Evolutionary conservation across 495 filamentous ascomycete species (phyloP).

Genomic region (Aspergillus nidulans): DNA sequence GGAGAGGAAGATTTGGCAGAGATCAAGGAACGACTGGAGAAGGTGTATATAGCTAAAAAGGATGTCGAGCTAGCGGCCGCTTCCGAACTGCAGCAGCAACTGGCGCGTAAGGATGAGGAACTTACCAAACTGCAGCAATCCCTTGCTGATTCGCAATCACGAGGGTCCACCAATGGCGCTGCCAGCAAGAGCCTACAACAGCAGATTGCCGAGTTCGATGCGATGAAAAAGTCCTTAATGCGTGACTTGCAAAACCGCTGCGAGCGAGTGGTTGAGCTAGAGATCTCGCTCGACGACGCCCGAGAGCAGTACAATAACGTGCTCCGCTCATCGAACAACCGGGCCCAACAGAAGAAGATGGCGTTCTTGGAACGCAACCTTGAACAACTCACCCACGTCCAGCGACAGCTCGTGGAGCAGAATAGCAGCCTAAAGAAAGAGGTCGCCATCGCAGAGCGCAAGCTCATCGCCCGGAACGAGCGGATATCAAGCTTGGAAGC

Average conservation of each 20-base stretch:
- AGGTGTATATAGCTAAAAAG: constrained; percentile 68
- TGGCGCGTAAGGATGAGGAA: constrained; percentile 68
- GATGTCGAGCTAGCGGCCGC: constrained; percentile 64
- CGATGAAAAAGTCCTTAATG: constrained; percentile 99
- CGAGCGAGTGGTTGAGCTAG: constrained; percentile 94
- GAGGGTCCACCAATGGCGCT: constrained; percentile 57
- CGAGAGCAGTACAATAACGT: constrained; percentile 99
- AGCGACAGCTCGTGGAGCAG: constrained; percentile 95
- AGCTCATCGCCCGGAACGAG: constrained; percentile 93
- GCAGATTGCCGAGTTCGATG: constrained; percentile 96
- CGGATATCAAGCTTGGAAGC: constrained; percentile 88
- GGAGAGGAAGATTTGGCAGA: constrained; percentile 74
- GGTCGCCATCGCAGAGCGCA: constrained; percentile 95
- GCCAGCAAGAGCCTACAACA: constrained; percentile 94
- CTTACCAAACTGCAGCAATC: constrained; percentile 68
- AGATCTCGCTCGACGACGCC: constrained; percentile 94
- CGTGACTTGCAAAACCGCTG: constrained; percentile 96
- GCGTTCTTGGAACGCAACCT: constrained; percentile 97
- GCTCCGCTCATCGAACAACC: constrained; percentile 89
- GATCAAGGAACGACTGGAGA: constrained; percentile 71
- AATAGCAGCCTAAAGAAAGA: constrained; percentile 97
- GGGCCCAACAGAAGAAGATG: constrained; percentile 99
- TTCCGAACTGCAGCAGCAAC: constrained; percentile 67
- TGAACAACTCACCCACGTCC: constrained; percentile 94
- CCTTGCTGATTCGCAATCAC: constrained; percentile 69